Conservation (phyloP, 345 rosid species). For the Eutrema japonicum region DNA sequence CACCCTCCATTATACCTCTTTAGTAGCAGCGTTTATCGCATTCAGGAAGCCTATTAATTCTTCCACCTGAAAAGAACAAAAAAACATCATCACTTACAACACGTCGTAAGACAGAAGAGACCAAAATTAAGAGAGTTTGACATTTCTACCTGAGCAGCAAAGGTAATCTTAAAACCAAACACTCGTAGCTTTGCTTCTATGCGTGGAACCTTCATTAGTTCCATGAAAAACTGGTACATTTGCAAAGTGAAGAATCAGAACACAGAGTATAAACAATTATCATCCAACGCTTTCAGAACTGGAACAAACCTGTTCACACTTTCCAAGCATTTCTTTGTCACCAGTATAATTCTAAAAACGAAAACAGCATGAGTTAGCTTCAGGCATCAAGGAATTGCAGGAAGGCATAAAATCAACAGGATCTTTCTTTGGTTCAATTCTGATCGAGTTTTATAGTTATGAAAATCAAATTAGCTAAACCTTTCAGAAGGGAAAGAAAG, state of each 20-base stretch:
- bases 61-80: conserved; percentile 61
- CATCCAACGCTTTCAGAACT: conserved; percentile 33
- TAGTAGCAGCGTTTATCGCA: conserved; percentile 67
- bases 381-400: conserved; percentile 21
- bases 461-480: conserved; percentile 9
- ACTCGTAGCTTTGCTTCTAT: conserved; percentile 94
- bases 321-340: conserved; percentile 90
- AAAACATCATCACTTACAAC: conserved; percentile 17
- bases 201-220: conserved; percentile 95
- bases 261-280: conserved; percentile 29
- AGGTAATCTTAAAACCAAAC: conserved; percentile 90
- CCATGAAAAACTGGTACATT: conserved; percentile 81
- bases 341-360: conserved; percentile 79
- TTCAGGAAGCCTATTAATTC: conserved; percentile 74
- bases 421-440: conserved; percentile 23
- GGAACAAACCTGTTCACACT: conserved; percentile 86
- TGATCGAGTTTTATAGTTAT: conserved; percentile 19
- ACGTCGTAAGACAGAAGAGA: conserved; percentile 18
- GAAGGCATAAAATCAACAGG: conserved; percentile 2
- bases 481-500: conserved; percentile 16
- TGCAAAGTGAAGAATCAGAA: conserved; percentile 37
- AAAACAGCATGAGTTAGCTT: conserved; percentile 31
- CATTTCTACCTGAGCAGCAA: conserved; percentile 75
- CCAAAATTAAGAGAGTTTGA: conserved; percentile 23
- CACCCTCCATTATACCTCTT: conserved; percentile 64